Conservation (phyloP, 2,329 filamentous ascomycete species). For the Botrytis squamosa region DNA sequence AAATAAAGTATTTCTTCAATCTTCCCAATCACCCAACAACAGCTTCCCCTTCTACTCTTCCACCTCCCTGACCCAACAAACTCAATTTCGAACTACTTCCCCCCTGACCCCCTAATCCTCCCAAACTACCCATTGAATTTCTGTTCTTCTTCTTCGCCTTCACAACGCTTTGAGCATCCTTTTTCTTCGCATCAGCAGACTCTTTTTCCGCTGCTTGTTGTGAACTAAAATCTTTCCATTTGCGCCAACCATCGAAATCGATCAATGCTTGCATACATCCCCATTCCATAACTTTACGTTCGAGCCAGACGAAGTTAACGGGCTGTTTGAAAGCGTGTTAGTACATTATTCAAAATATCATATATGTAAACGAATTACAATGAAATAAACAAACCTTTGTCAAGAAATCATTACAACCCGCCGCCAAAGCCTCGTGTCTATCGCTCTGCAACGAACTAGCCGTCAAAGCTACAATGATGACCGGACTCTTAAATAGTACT, state of each 20-base stretch:
- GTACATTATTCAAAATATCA: slow-evolving; percentile 2
- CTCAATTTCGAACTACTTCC: slow-evolving; percentile 8
- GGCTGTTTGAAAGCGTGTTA: slow-evolving; percentile 55
- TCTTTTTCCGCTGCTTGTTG: slow-evolving; percentile 32
- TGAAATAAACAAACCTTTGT: slow-evolving; percentile 69
- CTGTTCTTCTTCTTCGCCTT: slow-evolving; percentile 33
- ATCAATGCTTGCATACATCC: slow-evolving; percentile 99
- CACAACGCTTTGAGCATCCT: slow-evolving; percentile 18
- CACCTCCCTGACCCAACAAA: neutral
- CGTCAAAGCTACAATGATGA: slow-evolving; percentile 96
- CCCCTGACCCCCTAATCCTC: neutral
- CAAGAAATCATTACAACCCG: slow-evolving; percentile 96
- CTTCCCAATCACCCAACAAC: neutral
- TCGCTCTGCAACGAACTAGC: slow-evolving; percentile 94
- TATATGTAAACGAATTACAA: neutral
- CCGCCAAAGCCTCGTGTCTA: slow-evolving; percentile 88
- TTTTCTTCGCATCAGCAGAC: slow-evolving; percentile 26
- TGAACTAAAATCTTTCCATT: slow-evolving; percentile 81
- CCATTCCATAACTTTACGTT: slow-evolving; percentile 98
- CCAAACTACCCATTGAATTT: slow-evolving; percentile 25
- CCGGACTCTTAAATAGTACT: slow-evolving; percentile 85
- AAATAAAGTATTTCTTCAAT: neutral
- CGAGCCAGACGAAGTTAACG: slow-evolving; percentile 95
- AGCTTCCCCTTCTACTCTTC: neutral
- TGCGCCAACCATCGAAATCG: slow-evolving; percentile 96